These are phyloP conservation scores for Emiliania huxleyi DNA, from an alignment of 78 protist genomes.

Conservation along the genomic window DNA sequence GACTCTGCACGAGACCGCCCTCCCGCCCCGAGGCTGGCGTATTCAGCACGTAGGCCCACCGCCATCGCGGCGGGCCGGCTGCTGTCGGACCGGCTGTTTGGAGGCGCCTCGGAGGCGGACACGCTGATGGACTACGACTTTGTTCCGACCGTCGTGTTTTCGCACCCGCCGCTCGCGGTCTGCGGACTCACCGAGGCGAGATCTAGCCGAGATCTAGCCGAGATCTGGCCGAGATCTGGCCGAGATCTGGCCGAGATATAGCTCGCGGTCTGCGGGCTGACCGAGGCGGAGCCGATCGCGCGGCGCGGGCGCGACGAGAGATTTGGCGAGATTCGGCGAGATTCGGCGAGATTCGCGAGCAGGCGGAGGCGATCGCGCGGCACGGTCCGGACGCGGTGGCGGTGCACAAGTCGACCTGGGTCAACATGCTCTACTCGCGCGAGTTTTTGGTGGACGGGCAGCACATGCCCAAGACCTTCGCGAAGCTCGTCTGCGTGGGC, in stretches of 20 bases:
- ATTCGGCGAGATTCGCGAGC: no score
- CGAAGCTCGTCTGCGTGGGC: constrained; percentile 77
- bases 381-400: constrained; percentile 70
- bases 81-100: constrained; percentile 70
- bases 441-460: not conserved
- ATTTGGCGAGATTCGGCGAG: no score
- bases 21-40: no score
- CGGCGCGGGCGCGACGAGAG: no score
- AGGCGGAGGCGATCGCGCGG: constrained; percentile 67
- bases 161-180: constrained; percentile 89
- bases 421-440: constrained; percentile 60
- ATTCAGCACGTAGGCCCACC: no score
- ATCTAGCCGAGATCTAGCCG: no score
- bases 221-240: no score
- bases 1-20: no score
- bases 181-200: constrained; percentile 72
- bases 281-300: no score
- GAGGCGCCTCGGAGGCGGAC: constrained; percentile 34
- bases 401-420: constrained; percentile 58
- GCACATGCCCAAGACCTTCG: constrained; percentile 63
- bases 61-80: constrained; percentile 87
- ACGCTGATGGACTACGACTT: constrained; percentile 63
- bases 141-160: constrained; percentile 82
- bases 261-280: not conserved
- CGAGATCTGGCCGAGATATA: no score